Evolutionary conservation across 495 filamentous ascomycete genomes (phyloP).

Genomic region (Penicillium coffeae): DNA sequence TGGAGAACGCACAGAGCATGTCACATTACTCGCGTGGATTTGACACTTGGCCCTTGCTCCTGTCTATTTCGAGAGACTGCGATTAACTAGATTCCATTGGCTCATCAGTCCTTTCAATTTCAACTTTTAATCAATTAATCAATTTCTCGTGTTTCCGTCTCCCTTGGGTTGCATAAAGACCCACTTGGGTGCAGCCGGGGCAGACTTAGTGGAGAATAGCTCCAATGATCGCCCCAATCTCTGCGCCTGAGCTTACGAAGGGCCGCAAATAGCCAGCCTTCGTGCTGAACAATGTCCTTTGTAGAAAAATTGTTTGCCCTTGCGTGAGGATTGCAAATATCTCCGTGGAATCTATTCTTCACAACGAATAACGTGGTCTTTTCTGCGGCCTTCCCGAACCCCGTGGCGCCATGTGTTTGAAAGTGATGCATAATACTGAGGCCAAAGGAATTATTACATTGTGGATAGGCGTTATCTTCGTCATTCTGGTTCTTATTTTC

Average conservation of each 20-base stretch:
- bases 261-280: background rate
- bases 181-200: conserved; percentile 2
- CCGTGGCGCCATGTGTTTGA: background rate
- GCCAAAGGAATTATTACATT: too few relatives aligned
- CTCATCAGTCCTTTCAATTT: background rate
- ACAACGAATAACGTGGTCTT: background rate
- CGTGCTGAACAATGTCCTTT: too few relatives aligned
- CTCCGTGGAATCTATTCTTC: background rate
- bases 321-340: conserved; percentile 3
- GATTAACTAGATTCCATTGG: background rate
- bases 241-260: background rate
- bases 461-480: too few relatives aligned
- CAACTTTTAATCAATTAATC: background rate
- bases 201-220: background rate
- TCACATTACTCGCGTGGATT: conserved; percentile 14
- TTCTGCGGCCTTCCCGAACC: background rate
- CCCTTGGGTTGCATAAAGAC: conserved; percentile 1
- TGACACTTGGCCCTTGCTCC: conserved; percentile 24
- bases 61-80: background rate
- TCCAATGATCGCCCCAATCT: conserved; percentile 11
- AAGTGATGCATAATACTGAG: background rate
- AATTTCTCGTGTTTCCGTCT: background rate
- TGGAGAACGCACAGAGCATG: conserved; percentile 6
- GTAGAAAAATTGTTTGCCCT: conserved; percentile 12
- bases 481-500: too few relatives aligned